Base-by-base conservation (phyloP, 768 basidiomycete species). In the Cystofilobasidium capitatum region DNA sequence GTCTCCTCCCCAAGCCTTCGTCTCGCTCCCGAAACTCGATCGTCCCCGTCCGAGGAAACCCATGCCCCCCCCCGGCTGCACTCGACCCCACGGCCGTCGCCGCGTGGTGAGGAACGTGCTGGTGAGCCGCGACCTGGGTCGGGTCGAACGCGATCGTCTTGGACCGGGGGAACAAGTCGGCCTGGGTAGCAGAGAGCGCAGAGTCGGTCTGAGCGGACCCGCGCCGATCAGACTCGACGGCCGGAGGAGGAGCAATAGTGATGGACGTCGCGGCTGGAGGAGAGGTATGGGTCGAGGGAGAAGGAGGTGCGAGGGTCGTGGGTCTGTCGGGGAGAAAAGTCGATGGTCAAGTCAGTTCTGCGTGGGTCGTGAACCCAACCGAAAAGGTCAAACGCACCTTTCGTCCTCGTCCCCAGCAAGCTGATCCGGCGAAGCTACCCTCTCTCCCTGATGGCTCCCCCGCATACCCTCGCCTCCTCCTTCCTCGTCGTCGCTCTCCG, bases 91-190 rank as follows among this genome's bases (percentile, higher is more conserved):
- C 22, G 26, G 40, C 35, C 20, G 31, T 26, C 2, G 40, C 33
- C 22, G 37, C 8, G 20, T 35, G 40, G 13, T 40, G 22, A 26
- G 62, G 40, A n/a, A 45, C 33, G 54, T 62, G 64, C 6, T 62
- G 58, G 44, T 65, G 65, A 20, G 64, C 26, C 8, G 70, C 37
- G n/a, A 51, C 60, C 60, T 63, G 61, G 26, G 40, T 40, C 3
- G 66, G 75, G 57, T 74, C 75, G 45, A 78, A 78, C 12, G 77
- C 77, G 64, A 78, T 78, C 12, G 77, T 77, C 62, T 75, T 77
- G 20, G 76, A 74, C 20, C 76, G 70, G n/a, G 76, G 76, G 62
- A 77, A 77, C 13, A 70, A 70, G 40, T 77, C 76, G 72, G 54
- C 10, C 17, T 6, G 40, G 3, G 36, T 31, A 16, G 51, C 31